Base-by-base conservation (phyloP, 2,329 filamentous ascomycete species). In the Epichloe typhina region DNA sequence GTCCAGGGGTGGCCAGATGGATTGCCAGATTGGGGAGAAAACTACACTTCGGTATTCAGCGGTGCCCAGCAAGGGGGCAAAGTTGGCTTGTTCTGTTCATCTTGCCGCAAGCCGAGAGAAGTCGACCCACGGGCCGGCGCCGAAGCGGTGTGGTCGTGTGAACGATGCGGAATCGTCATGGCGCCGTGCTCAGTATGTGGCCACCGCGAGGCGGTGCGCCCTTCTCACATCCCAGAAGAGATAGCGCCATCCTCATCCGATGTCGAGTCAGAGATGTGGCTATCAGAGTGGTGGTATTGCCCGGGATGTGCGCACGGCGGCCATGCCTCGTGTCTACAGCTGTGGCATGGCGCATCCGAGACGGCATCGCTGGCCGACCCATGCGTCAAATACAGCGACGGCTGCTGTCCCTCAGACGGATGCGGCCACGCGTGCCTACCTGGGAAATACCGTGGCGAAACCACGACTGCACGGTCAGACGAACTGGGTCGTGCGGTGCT, bases 351-450 rank as follows among this genome's bases (percentile, higher is more conserved):
- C 0, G 59, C 69, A 2, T 58, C 57, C 35, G 56, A 65, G 11
- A 19, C 51, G 36, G 56, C 57, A 17, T 56, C 59, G 31, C 52
- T 52, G 8, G 33, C 55, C 4, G 53, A 54, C 4, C 54, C 55
- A 1, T 55, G 61, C 0, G 54, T 57, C 33, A 64, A 65, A 21
- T 69, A 63, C 55, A 74, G 73, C 35, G 77, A 74, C 46, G 80
- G 80, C 0, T 81, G 74, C 61, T 84, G 80, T 55, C 80, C 80
- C 2, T 64, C 81, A n/a, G 79, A 83, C 54, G 80, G 80, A 0
- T 84, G 80, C 59, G 75, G 79, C 3, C 80, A 84, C 57, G 76
- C 77, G 31, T 84, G 80, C 54, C 69, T 83, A 0, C 78, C 79
- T 0, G 77, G 78, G 0, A 67, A 67, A 37, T 81, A 78, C 65